Evolutionary conservation across 163 green algal species (phyloP), one percentile per base, ranked within the genome.

Genomic region (Scenedesmus sp.): DNA sequence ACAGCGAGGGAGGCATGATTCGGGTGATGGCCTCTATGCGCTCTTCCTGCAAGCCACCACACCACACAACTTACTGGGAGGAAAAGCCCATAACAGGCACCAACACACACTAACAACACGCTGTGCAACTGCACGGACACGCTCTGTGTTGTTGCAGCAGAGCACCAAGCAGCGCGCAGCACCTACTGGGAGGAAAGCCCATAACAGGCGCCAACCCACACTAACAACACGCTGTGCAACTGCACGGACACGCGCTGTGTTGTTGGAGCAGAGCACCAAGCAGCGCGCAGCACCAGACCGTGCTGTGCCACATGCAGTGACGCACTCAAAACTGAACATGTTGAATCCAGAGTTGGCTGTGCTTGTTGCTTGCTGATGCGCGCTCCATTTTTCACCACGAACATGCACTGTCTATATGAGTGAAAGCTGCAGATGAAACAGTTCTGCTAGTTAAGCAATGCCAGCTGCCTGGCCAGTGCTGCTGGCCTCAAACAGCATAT

Each of bases 21-120:
- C 92, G 92, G 42, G 94, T 91, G 30, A 95, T 89, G 3, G 59
- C 56, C 5, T 83, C 40, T n/a, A 98, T 82, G 81, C 96, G 93
- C 88, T 98, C 96, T 20, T 87, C 76, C 93, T 96, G 92, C 20
- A 76, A 10, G 43, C 10, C 10, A 18, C 30, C 78, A 68, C 73
- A 53, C 9, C 37, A 53, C 6, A 49, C 37, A 46, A 53, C n/a
- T n/a, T n/a, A n/a, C n/a, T n/a, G 2, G 24, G 13, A 51, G 40
- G 37, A 4, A 16, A n/a, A n/a, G 35, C 33, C 18, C 72, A 80
- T 24, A 78, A 24, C 65, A 44, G 12, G 26, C 37, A n/a, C n/a
- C 15, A 49, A 46, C 30, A 13, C 20, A 46, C 24, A 20, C n/a
- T n/a, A 20, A 9, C 72, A 51, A 49, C 35, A 81, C 2, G 18